Base-by-base conservation (phyloP, 345 rosid species). In the Gossypium ekmanianum region DNA sequence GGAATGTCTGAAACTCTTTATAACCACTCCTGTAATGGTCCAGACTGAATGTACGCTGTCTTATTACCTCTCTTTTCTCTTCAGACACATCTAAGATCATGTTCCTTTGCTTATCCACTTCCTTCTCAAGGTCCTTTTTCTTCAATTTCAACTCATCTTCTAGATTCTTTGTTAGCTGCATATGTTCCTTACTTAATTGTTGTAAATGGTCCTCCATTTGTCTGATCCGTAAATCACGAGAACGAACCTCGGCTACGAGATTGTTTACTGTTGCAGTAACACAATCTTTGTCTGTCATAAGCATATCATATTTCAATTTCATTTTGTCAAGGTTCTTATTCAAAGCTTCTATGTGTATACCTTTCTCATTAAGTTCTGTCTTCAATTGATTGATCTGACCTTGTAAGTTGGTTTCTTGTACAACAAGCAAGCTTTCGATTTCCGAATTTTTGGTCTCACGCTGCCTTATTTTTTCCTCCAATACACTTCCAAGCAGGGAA, bases 61-160 rank as follows among this genome's bases (percentile, higher is more conserved):
- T 76, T 59, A 94, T 94, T n/a, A 88, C 98, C 78, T 90, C 97
- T 74, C 91, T 80, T 79, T 93, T 91, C 86, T 87, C 89, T 80
- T 94, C 97, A 16, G 94, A 90, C 55, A 81, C 85, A 18, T 83
- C 89, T 69, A 74, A 63, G 54, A 93, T 78, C 78, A 61, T 80
- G 27, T 61, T 72, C 50, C 80, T 87, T 78, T 84, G 92, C 65
- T 78, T 20, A 61, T 87, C 88, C 69, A 82, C 88, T 79, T 87
- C 90, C 44, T 75, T 79, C 82, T 87, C 89, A 34, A 92, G 80
- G 26, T 85, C 85, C 62, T 80, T 68, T 11, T 79, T 84, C 69
- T 79, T 84, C 26, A 12, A 61, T 72, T 70, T 88, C 16, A 87
- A 68, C 47, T 87, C 85, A 27, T 74, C 84, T 18, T 57, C 79